Conservation (phyloP, 1,284 basidiomycete species). For the Chalciporus sp. region DNA sequence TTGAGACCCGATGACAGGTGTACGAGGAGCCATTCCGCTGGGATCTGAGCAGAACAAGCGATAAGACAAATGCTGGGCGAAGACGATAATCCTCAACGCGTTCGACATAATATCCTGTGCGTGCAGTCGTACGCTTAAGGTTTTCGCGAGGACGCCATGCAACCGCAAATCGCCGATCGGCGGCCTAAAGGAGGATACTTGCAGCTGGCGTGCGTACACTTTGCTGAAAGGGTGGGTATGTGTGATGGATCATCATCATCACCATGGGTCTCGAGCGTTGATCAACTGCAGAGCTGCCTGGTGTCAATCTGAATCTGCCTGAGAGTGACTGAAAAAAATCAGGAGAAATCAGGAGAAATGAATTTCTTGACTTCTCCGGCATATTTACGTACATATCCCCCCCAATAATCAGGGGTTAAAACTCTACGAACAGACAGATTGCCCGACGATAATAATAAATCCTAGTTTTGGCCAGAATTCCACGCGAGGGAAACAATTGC, state of each 20-base stretch:
- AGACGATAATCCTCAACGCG: conserved; percentile 10
- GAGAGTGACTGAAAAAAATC: conserved; percentile 17
- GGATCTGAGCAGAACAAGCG: background rate
- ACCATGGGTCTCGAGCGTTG: conserved; percentile 11
- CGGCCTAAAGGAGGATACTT: conserved; percentile 6
- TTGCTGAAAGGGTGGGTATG: background rate
- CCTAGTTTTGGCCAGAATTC: conserved; percentile 52
- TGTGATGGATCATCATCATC: background rate
- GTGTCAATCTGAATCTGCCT: conserved; percentile 14
- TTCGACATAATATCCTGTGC: conserved; percentile 1
- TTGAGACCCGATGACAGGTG: conserved; percentile 1
- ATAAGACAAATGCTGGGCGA: background rate
- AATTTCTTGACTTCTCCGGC: conserved; percentile 28
- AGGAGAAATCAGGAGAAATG: conserved; percentile 25
- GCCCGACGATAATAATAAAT: conserved; percentile 62
- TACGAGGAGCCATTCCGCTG: background rate
- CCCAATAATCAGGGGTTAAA: conserved; percentile 55
- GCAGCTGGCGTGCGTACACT: conserved; percentile 4
- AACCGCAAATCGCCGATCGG: conserved; percentile 36
- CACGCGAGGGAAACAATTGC: conserved; percentile 57
- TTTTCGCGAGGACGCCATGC: conserved; percentile 24
- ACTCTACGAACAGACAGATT: conserved; percentile 49
- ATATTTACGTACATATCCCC: conserved; percentile 61
- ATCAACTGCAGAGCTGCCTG: conserved; percentile 13
- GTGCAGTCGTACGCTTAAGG: conserved; percentile 10